These are phyloP conservation scores for Marsdenia floribunda DNA, from an alignment of 257 asterid genomes.

Conservation along the genomic window DNA sequence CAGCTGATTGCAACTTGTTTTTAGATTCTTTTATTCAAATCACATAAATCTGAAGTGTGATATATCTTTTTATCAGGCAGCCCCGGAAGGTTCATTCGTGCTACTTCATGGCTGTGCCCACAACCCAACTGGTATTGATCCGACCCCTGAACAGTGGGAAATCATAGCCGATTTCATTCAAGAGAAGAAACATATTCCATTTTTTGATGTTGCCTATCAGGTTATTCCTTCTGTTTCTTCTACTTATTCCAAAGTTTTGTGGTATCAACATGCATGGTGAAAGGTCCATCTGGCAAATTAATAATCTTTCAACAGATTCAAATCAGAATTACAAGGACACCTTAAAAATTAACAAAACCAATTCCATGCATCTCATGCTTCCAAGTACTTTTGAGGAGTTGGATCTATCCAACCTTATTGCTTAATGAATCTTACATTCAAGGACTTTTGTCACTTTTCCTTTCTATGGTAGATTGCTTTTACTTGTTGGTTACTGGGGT, in stretches of 20 bases:
- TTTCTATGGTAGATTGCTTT: no score
- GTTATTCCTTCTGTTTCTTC: slow-evolving; percentile 30
- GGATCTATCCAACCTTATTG: no score
- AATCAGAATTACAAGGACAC: no score
- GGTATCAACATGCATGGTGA: background rate
- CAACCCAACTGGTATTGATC: slow-evolving; percentile 99
- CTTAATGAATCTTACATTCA: no score
- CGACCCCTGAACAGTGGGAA: slow-evolving; percentile 90
- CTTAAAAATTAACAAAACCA: no score
- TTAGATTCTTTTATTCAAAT: background rate
- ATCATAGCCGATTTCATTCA: slow-evolving; percentile 80
- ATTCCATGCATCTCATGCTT: no score
- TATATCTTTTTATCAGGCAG: slow-evolving; percentile 45
- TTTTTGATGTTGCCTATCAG: slow-evolving; percentile 99
- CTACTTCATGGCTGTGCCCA: slow-evolving; percentile 97
- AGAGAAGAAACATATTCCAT: slow-evolving; percentile 87
- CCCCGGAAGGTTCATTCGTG: slow-evolving; percentile 90
- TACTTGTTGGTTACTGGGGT: background rate
- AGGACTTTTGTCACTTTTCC: no score
- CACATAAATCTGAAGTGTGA: slow-evolving; percentile 6
- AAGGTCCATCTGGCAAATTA: background rate
- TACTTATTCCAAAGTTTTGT: background rate
- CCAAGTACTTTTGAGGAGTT: no score
- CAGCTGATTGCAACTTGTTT: background rate
- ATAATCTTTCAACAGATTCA: no score